Evolutionary conservation across 192 early-diverging fungal genomes (phyloP).

Genomic region (Podochytrium sp.): DNA sequence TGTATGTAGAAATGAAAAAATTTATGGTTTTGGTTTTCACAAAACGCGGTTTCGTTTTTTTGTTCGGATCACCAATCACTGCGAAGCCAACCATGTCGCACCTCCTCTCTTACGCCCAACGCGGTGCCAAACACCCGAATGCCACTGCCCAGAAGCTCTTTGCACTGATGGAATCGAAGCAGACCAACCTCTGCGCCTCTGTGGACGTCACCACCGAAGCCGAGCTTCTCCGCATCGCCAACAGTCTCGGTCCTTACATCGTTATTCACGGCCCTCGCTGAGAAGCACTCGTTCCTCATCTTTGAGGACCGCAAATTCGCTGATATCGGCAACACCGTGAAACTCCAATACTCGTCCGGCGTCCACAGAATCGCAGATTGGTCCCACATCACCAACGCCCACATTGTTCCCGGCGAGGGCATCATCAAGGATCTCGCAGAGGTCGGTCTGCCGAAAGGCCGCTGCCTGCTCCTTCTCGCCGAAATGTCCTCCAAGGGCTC

Average conservation of each 20-base stretch:
- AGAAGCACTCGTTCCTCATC: conserved; percentile 93
- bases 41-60: not conserved
- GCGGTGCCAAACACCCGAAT: conserved; percentile 72
- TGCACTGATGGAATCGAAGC: conserved; percentile 83
- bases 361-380: conserved; percentile 92
- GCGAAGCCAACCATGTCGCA: not conserved
- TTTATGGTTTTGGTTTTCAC: not conserved
- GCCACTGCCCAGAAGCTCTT: conserved; percentile 77
- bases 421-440: conserved; percentile 91
- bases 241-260: conserved; percentile 86
- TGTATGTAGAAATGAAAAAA: not conserved
- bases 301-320: conserved; percentile 99
- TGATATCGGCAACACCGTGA: conserved; percentile 98
- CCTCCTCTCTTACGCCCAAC: conserved; percentile 60
- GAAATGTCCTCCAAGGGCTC: conserved; percentile 97
- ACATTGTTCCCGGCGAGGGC: conserved; percentile 91
- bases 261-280: conserved; percentile 80
- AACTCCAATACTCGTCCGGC: conserved; percentile 89
- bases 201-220: conserved; percentile 89
- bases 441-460: conserved; percentile 76
- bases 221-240: conserved; percentile 86
- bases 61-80: not conserved
- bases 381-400: conserved; percentile 96
- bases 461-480: conserved; percentile 87
- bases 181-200: conserved; percentile 88